phyloP scores from a whole-genome alignment of 148 eudicot species.

The Mesembryanthemum crystallinum region DNA sequence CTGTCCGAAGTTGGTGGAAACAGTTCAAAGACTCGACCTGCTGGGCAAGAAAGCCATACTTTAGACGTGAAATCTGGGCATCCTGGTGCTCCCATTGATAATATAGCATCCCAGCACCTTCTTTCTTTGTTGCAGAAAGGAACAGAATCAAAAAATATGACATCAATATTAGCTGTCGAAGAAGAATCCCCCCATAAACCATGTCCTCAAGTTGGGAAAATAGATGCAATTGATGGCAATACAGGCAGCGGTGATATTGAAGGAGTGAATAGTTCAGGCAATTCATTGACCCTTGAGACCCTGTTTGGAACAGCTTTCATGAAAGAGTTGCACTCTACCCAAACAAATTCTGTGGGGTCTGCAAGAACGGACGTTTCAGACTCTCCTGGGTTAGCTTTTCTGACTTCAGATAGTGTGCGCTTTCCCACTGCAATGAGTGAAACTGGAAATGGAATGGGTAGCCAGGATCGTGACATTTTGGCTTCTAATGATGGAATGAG shows the following conservation, averaged over 20 bases:
- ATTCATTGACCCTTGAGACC: slow-evolving; percentile 64
- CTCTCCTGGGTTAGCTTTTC: slow-evolving; percentile 28
- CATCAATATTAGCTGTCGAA: slow-evolving; percentile 24
- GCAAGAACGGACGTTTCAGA: slow-evolving; percentile 35
- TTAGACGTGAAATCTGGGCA: slow-evolving; percentile 31
- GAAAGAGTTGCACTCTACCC: slow-evolving; percentile 83
- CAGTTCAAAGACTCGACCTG: slow-evolving; percentile 32
- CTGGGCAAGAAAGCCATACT: slow-evolving; percentile 25
- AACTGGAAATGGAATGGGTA: slow-evolving; percentile 31
- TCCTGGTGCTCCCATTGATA: slow-evolving; percentile 39
- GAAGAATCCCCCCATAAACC: slow-evolving; percentile 28
- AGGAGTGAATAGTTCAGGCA: slow-evolving; percentile 33
- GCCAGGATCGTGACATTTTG: slow-evolving; percentile 26
- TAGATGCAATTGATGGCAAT: slow-evolving; percentile 24
- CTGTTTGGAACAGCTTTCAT: slow-evolving; percentile 90
- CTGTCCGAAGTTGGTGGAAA: slow-evolving; percentile 59
- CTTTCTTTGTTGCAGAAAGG: slow-evolving; percentile 78
- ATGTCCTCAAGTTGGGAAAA: slow-evolving; percentile 21
- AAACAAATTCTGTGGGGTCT: slow-evolving; percentile 46
- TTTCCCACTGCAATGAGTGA: slow-evolving; percentile 30
- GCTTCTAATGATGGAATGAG: slow-evolving; percentile 26
- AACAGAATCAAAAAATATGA: slow-evolving; percentile 26
- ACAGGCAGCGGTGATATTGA: slow-evolving; percentile 34
- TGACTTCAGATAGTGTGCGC: slow-evolving; percentile 21
- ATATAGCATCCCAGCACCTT: slow-evolving; percentile 72